Conservation (phyloP, 768 basidiomycete species). For the Boletus rubropictus region DNA sequence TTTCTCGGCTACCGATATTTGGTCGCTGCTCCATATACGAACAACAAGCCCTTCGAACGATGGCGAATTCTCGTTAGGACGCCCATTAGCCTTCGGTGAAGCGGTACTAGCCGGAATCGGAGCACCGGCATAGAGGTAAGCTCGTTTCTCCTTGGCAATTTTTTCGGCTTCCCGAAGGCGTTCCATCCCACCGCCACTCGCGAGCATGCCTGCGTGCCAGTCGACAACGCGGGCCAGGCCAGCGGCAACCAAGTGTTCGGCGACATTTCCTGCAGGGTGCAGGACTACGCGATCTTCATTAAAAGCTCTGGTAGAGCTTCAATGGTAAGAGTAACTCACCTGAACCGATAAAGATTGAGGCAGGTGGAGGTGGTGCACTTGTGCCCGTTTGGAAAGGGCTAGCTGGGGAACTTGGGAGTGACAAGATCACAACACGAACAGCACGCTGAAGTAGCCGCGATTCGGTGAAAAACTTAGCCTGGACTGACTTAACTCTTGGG, state of each 20-base stretch:
- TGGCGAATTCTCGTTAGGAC: slow-evolving; percentile 40
- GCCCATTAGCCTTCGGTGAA: slow-evolving; percentile 43
- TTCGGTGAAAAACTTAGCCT: slow-evolving; percentile 95
- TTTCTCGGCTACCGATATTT: slow-evolving; percentile 74
- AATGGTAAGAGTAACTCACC: slow-evolving; percentile 37
- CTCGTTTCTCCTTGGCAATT: slow-evolving; percentile 67
- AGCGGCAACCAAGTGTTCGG: slow-evolving; percentile 76
- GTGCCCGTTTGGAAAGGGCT: slow-evolving; percentile 71
- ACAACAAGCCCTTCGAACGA: slow-evolving; percentile 78
- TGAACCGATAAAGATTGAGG: slow-evolving; percentile 85
- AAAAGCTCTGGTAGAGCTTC: neutral
- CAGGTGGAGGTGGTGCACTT: slow-evolving; percentile 52
- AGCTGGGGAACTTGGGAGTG: slow-evolving; percentile 70
- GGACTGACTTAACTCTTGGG: slow-evolving; percentile 4
- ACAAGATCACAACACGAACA: slow-evolving; percentile 73
- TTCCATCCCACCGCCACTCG: slow-evolving; percentile 79
- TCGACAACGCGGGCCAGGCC: slow-evolving; percentile 91
- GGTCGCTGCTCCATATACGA: slow-evolving; percentile 90
- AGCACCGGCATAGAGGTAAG: slow-evolving; percentile 61
- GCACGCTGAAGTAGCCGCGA: slow-evolving; percentile 74
- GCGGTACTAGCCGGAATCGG: slow-evolving; percentile 32
- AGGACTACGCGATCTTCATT: slow-evolving; percentile 42
- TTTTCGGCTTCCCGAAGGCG: slow-evolving; percentile 81
- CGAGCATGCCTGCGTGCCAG: slow-evolving; percentile 96
- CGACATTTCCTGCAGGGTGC: slow-evolving; percentile 93